Evolutionary conservation across 805 yeast genomes (phyloP).

Genomic region (Ogataea haglerorum): DNA sequence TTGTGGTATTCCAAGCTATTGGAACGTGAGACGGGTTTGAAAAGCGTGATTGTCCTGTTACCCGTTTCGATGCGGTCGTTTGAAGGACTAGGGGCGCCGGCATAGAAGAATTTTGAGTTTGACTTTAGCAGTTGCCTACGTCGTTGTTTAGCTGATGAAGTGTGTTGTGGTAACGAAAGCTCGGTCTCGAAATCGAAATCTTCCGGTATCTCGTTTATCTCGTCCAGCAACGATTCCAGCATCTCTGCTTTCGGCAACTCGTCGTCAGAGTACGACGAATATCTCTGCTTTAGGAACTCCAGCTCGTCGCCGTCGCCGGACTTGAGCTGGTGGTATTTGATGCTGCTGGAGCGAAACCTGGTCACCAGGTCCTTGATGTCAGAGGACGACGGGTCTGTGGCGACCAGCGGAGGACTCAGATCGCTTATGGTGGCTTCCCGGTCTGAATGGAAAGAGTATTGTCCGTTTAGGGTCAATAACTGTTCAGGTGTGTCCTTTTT

Average conservation of each 20-base stretch:
- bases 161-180: slow-evolving; percentile 1
- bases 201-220: slow-evolving; percentile 35
- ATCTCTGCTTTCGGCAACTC: slow-evolving; percentile 12
- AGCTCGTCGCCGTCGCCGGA: slow-evolving; percentile 17
- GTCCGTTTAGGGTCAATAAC: not conserved
- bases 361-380: slow-evolving; percentile 9
- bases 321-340: slow-evolving; percentile 23
- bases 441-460: slow-evolving; percentile 13
- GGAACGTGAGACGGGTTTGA: slow-evolving; percentile 19
- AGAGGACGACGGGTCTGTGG: slow-evolving; percentile 11
- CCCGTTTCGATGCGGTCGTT: slow-evolving; percentile 10
- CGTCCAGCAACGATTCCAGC: slow-evolving; percentile 32
- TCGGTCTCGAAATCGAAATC: slow-evolving; percentile 31
- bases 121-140: slow-evolving; percentile 10
- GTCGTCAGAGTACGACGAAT: slow-evolving; percentile 31
- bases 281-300: slow-evolving; percentile 19
- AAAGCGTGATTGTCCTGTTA: slow-evolving; percentile 32
- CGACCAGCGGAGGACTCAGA: slow-evolving; percentile 13
- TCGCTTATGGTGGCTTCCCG: slow-evolving; percentile 16
- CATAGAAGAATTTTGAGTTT: not conserved
- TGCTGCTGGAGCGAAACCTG: slow-evolving; percentile 6
- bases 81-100: not conserved
- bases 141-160: slow-evolving; percentile 5
- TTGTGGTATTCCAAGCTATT: slow-evolving; percentile 1
- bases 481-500: slow-evolving; percentile 5